These are phyloP conservation scores for Ceratocystis cacaofunesta DNA, from an alignment of 2,329 filamentous ascomycete species.

Conservation along the genomic window DNA sequence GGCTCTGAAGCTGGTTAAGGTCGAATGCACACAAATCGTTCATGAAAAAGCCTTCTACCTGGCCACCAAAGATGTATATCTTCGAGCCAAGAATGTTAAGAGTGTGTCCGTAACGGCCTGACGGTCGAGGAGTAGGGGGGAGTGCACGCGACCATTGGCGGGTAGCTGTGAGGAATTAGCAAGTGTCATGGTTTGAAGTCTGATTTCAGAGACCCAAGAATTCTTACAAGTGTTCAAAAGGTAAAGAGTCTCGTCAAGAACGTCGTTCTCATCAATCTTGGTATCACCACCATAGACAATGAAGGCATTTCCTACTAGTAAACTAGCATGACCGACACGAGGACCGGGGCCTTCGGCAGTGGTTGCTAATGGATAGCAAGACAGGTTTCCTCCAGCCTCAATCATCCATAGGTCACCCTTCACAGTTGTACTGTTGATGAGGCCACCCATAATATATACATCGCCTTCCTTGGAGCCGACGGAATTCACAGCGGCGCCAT, in stretches of 20 bases:
- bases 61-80: slow-evolving; percentile 93
- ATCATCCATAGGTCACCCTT: slow-evolving; percentile 98
- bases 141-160: slow-evolving; percentile 94
- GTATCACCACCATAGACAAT: slow-evolving; percentile 98
- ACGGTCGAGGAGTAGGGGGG: slow-evolving; percentile 69
- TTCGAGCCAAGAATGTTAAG: slow-evolving; percentile 93
- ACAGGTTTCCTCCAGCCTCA: slow-evolving; percentile 72
- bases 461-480: slow-evolving; percentile 90
- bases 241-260: slow-evolving; percentile 89
- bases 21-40: slow-evolving; percentile 94
- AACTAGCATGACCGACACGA: slow-evolving; percentile 81
- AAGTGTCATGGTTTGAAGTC: not conserved
- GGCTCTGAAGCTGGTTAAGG: slow-evolving; percentile 81
- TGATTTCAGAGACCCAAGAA: not conserved
- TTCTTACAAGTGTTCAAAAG: slow-evolving; percentile 87
- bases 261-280: slow-evolving; percentile 84
- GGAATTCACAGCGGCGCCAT: slow-evolving; percentile 90
- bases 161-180: slow-evolving; percentile 47
- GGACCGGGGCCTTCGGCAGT: slow-evolving; percentile 90
- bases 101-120: slow-evolving; percentile 89
- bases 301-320: slow-evolving; percentile 94
- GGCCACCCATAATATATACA: slow-evolving; percentile 91
- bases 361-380: slow-evolving; percentile 82
- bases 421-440: slow-evolving; percentile 88
- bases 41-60: slow-evolving; percentile 96